A percentile compares a stretch with the other conserved stretches of the same genome.
Evolutionary conservation across 108 stramenopile genomes (phyloP).

Genomic region (Skeletonema grethae): DNA sequence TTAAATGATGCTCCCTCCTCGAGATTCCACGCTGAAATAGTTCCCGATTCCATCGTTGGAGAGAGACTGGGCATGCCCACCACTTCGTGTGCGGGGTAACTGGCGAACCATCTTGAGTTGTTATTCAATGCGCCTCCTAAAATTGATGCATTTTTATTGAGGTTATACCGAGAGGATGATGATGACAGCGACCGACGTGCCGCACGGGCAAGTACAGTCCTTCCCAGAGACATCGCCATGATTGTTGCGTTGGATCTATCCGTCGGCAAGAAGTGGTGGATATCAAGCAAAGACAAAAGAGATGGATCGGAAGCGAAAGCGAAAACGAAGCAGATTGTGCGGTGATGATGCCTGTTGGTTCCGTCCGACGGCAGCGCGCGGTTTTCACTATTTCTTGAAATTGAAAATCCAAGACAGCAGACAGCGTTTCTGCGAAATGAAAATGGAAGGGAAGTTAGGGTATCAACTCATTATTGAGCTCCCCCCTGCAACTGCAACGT

Average conservation of each 20-base stretch:
- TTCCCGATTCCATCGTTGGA: conserved; percentile 95
- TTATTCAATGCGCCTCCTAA: neutral
- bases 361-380: no score
- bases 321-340: no score
- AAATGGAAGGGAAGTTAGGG: no score
- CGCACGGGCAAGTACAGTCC: conserved; percentile 26
- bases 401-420: no score
- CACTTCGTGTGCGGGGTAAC: conserved; percentile 83
- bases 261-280: neutral
- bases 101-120: conserved; percentile 55
- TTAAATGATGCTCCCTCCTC: conserved; percentile 80
- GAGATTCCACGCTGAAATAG: conserved; percentile 86
- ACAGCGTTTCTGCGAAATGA: no score
- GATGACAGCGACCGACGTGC: conserved; percentile 14
- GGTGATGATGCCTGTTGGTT: neutral
- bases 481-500: no score
- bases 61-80: conserved; percentile 96
- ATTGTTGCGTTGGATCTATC: neutral
- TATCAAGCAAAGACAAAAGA: neutral
- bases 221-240: conserved; percentile 21
- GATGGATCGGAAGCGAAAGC: no score
- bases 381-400: no score
- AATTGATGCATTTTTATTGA: conserved; percentile 4
- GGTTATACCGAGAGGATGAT: neutral
- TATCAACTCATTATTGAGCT: no score